phyloP scores from a whole-genome alignment of 176 grass and related monocot species.

The Echinochloa phyllopogon region DNA sequence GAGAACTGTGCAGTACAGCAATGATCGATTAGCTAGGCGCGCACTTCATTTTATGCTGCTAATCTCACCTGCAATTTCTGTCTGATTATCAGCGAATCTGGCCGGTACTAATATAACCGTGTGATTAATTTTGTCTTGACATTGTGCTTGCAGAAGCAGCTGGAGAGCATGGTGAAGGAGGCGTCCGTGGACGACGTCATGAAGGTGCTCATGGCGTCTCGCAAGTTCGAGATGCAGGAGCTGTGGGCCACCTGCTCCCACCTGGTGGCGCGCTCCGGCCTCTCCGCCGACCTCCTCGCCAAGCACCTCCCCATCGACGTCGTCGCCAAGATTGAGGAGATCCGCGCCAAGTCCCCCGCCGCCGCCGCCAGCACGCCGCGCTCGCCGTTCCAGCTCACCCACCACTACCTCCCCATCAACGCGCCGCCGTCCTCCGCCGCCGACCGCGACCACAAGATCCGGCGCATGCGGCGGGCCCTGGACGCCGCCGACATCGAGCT shows the following conservation, averaged over 20 bases:
- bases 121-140: neutral
- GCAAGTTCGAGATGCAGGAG: constrained; percentile 89
- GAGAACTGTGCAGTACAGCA: neutral
- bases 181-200: constrained; percentile 93
- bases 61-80: neutral
- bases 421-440: constrained; percentile 41
- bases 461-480: constrained; percentile 82
- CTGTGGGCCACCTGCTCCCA: constrained; percentile 83
- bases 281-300: constrained; percentile 82
- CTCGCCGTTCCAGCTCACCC: constrained; percentile 56
- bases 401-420: constrained; percentile 65
- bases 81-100: neutral
- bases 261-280: constrained; percentile 84
- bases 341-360: constrained; percentile 71
- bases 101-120: neutral
- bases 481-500: constrained; percentile 97
- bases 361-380: constrained; percentile 45
- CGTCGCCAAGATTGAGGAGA: constrained; percentile 75
- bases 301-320: constrained; percentile 95
- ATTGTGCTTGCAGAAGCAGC: constrained; percentile 72
- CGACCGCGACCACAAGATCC: constrained; percentile 87
- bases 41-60: constrained; percentile 45
- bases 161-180: constrained; percentile 95
- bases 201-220: constrained; percentile 93
- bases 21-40: neutral